Base-by-base conservation (phyloP, 176 grass and related monocot species). In the Triticum timopheevii region DNA sequence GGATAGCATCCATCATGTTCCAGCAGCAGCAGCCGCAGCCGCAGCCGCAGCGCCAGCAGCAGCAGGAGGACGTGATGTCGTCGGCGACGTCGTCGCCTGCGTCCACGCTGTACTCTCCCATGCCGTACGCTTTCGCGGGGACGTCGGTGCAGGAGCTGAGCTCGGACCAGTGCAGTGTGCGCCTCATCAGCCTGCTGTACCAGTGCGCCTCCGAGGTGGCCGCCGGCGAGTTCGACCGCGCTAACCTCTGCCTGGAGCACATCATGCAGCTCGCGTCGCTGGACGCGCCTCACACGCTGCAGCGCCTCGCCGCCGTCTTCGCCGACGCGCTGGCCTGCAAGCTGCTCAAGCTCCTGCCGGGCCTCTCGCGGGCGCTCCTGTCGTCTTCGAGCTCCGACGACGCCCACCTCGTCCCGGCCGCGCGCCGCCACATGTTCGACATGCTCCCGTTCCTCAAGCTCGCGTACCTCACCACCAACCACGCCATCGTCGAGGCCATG, bases 391-490 rank as follows among this genome's bases (percentile, higher is more conserved):
- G 0, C 77, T 35, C 73, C 61, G 35, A 13, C 1, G 86, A 88
- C 16, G 22, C 39, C 19, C 76, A 80, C 40, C 80, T 85, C n/a
- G 9, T 77, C 8, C 69, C 77, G 6, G 82, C 39, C 7, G 90
- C 90, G 23, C 82, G 90, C 9, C 86, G 86, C 13, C 86, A 88
- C 61, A 65, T 86, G 87, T 87, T 84, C 80, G 69, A 84, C 87
- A 50, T 65, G 56, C 80, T 88, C 8, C 93, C 93, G 52, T 95
- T 92, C 80, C 12, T 90, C 69, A 95, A 95, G 86, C 89, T 95
- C 8, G 90, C 93, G 50, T 91, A 88, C 88, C 89, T 95, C 15
- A 90, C 90, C 8, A 88, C 93, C 13, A 95, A 95, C 93, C 93
- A 87, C 44, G 88, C 93, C 45, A 85, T 95, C 24, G 68, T 95